Percentiles rank a stretch among this genome's conserved stretches.
Conservation (phyloP, 2,329 filamentous ascomycete genomes). For the Parasarocladium wereldwijsianum region DNA sequence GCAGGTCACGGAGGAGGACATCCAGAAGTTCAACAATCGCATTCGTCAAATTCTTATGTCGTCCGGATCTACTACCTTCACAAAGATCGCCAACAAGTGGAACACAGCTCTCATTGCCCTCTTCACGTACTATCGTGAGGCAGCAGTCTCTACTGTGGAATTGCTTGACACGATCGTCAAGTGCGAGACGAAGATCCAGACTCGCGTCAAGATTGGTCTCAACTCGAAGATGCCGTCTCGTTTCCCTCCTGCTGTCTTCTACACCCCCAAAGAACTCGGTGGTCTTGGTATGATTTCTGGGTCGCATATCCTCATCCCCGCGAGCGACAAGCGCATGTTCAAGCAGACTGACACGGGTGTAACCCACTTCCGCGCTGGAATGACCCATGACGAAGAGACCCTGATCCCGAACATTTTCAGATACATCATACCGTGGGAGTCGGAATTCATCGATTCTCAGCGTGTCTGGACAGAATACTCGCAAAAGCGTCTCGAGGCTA, state of each 20-base stretch:
- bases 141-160: constrained; percentile 87
- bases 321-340: constrained; percentile 95
- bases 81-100: constrained; percentile 99
- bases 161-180: constrained; percentile 96
- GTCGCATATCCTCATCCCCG: constrained; percentile 92
- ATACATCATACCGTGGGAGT: constrained; percentile 98
- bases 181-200: constrained; percentile 99
- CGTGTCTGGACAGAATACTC: constrained; percentile 99
- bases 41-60: constrained; percentile 99
- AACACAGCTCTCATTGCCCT: constrained; percentile 94
- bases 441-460: constrained; percentile 97
- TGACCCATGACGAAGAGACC: constrained; percentile 97
- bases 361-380: constrained; percentile 91
- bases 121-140: constrained; percentile 97
- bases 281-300: constrained; percentile 98
- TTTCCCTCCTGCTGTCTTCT: constrained; percentile 97
- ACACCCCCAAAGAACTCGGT: constrained; percentile 94
- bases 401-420: constrained; percentile 98
- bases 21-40: constrained; percentile 97
- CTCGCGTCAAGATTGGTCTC: constrained; percentile 91
- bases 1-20: constrained; percentile 94
- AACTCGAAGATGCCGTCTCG: constrained; percentile 99
- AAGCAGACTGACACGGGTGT: constrained; percentile 97
- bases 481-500: constrained; percentile 91
- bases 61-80: constrained; percentile 97